A percentile compares a stretch with the other conserved stretches of the same genome.
phyloP scores from a whole-genome alignment of 345 rosid species.

The Laguncularia racemosa region DNA sequence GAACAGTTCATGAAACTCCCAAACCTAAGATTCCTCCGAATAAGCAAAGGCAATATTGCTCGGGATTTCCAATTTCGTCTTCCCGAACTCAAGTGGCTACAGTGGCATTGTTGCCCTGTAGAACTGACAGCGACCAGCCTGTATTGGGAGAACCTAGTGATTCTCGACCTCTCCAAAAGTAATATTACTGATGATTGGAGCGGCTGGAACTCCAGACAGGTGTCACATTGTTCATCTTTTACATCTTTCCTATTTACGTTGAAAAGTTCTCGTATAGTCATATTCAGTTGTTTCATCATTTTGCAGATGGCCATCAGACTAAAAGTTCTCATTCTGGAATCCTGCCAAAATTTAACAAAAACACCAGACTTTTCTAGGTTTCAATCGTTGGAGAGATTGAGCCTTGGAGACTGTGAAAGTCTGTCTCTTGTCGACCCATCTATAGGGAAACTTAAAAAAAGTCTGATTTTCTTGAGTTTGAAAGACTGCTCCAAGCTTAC shows the following conservation, averaged over 20 bases:
- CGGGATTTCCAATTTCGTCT: constrained; percentile 2
- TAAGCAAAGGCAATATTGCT: constrained; percentile 1
- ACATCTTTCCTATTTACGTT: no score
- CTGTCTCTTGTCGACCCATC: no score
- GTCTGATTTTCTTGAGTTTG: no score
- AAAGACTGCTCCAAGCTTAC: no score
- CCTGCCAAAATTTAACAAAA: no score
- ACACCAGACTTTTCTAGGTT: no score
- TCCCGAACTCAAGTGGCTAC: neutral
- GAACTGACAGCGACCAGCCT: neutral
- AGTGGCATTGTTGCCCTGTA: no score
- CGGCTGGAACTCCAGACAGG: neutral
- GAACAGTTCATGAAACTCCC: no score
- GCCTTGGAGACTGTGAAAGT: no score
- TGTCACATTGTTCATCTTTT: neutral
- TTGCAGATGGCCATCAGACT: constrained; percentile 1
- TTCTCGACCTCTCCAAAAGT: constrained; percentile 1
- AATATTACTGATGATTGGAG: neutral
- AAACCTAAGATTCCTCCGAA: neutral
- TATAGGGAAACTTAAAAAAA: no score
- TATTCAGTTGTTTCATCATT: neutral
- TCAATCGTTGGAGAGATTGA: neutral
- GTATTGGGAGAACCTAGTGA: neutral
- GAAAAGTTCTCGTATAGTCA: fast-evolving
- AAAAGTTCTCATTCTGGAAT: neutral